Evolutionary conservation across 2,329 filamentous ascomycete genomes (phyloP), one percentile per base, ranked within the genome.

Genomic region (Knoxdaviesia capensis): DNA sequence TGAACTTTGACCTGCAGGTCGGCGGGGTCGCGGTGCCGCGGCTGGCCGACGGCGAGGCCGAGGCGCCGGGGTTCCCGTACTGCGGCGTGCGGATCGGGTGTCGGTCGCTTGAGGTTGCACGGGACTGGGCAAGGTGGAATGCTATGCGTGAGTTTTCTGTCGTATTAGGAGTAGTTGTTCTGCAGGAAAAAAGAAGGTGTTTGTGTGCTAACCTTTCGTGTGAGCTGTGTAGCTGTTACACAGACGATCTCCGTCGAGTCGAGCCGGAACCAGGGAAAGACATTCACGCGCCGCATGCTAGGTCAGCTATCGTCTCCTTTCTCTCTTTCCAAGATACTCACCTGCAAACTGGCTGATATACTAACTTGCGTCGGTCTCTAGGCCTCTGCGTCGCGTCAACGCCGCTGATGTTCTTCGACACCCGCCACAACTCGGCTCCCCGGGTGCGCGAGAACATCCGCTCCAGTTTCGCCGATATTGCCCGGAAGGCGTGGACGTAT

Each of bases 391-490:
- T 86, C 56, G 75, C 90, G 41, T 84, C 93, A 54, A 77, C 86
- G 41, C 81, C 90, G 51, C 65, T 74, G 40, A 87, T 92, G 76
- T 81, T 85, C 55, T 78, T 83, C 51, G 85, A 92, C 56, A 82
- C 81, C 5, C 59, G 66, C 4, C 77, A 88, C 62, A 96, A 96
- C 60, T 71, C 75, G 4, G 54, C 69, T 6, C 49, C 55, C 4
- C 82, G 77, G 0, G 80, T 90, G 8, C 63, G 88, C 5, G 57
- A 61, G n/a, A 93, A 90, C 50, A 62, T 94, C 4, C 72, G 78
- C 51, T 67, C 69, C n/a, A 76, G 75, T 32, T 88, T 94, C 51
- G 52, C 64, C 11, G 84, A 92, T 56, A 77, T 81, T 6, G 86
- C 84, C 6, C 75, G 74, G 60, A 92, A 88, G 60, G 71, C 72